Conservation (phyloP, 148 eudicot species). For the Rhododendron kiyosumense region DNA sequence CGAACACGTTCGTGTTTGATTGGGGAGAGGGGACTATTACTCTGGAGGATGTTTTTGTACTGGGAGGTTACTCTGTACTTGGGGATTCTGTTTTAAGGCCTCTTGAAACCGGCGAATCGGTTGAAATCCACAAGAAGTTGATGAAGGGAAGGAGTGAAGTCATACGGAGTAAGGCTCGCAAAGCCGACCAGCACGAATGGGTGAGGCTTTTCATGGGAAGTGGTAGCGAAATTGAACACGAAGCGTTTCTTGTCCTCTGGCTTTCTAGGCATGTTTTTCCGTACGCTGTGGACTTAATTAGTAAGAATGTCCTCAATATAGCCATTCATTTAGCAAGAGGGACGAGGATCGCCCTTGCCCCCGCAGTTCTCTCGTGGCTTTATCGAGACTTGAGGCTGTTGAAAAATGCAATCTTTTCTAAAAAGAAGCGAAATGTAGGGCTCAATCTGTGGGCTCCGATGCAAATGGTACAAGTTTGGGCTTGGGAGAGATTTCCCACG, state of each 20-base stretch:
- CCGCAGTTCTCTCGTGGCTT: constrained; percentile 33
- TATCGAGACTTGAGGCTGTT: constrained; percentile 39
- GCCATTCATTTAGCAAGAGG: constrained; percentile 39
- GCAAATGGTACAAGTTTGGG: constrained; percentile 48
- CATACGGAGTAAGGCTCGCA: not conserved
- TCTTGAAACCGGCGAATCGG: not conserved
- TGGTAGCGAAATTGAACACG: not conserved
- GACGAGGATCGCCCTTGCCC: constrained; percentile 29
- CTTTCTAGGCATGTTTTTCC: not conserved
- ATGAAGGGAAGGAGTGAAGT: not conserved
- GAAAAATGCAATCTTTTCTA: constrained; percentile 11
- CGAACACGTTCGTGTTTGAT: not conserved
- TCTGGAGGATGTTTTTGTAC: not conserved
- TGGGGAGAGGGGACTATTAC: not conserved
- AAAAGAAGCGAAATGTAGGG: not conserved
- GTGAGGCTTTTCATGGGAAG: constrained; percentile 20
- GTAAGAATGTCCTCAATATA: constrained; percentile 13
- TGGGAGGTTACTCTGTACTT: constrained; percentile 46
- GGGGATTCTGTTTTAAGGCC: constrained; percentile 24
- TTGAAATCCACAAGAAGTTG: constrained; percentile 11
- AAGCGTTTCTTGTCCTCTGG: not conserved
- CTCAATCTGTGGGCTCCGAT: constrained; percentile 27
- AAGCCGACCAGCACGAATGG: constrained; percentile 14
- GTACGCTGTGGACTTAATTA: not conserved
- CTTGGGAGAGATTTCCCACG: constrained; percentile 53